Evolutionary conservation across 108 stramenopile genomes (phyloP).

Genomic region (Cyclostephanos invisitatus): DNA sequence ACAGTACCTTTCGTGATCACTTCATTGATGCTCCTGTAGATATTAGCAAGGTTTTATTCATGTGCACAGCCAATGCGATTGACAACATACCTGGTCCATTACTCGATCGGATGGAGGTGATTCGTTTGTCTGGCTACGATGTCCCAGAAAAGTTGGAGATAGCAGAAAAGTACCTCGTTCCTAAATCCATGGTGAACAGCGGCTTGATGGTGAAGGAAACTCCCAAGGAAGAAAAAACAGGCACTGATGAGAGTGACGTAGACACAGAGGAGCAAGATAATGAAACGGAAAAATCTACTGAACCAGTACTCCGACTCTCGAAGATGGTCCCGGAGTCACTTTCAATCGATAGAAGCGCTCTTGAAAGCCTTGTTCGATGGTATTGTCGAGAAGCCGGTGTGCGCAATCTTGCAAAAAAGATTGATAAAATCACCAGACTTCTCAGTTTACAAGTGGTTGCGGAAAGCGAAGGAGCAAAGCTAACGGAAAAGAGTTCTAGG

Average conservation of each 20-base stretch:
- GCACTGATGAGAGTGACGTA: conserved; percentile 25
- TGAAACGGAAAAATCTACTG: conserved; percentile 17
- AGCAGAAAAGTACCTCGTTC: conserved; percentile 93
- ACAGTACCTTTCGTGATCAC: conserved; percentile 90
- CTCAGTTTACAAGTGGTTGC: conserved; percentile 87
- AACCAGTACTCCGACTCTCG: conserved; percentile 49
- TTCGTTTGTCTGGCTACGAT: conserved; percentile 96
- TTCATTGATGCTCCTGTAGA: conserved; percentile 98
- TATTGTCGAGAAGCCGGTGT: conserved; percentile 98
- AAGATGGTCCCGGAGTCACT: conserved; percentile 70
- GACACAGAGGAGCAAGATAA: conserved; percentile 15
- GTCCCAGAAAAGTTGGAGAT: conserved; percentile 97
- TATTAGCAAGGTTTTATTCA: conserved; percentile 94
- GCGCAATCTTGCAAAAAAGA: conserved; percentile 93
- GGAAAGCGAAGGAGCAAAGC: conserved; percentile 73
- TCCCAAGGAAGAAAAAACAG: conserved; percentile 28
- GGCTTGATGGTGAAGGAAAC: conserved; percentile 76
- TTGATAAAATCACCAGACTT: conserved; percentile 93
- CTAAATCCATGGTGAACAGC: conserved; percentile 88
- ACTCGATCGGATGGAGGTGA: conserved; percentile 97
- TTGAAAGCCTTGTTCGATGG: conserved; percentile 93
- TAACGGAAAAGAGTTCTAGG: conserved; percentile 76
- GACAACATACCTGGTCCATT: conserved; percentile 95
- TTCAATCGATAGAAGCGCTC: conserved; percentile 70
- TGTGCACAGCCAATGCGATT: conserved; percentile 97